phyloP scores from a whole-genome alignment of 495 filamentous ascomycete species.

The Rhizodiscina lignyota region DNA sequence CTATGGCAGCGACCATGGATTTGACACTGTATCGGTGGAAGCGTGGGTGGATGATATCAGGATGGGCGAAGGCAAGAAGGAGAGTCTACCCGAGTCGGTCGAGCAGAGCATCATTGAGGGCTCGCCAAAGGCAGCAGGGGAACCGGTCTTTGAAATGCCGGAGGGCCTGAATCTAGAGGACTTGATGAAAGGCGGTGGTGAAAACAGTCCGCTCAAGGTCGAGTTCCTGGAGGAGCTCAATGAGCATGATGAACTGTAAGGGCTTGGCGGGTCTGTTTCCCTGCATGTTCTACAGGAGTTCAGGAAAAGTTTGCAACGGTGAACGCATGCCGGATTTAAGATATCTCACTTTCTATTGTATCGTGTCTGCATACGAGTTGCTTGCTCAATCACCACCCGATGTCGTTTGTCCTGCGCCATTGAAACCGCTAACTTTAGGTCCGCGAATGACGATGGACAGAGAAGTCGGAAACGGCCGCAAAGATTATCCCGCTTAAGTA shows the following conservation, averaged over 20 bases:
- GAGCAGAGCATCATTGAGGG: background rate
- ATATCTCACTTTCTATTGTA: too few relatives aligned
- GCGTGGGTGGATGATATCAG: constrained; percentile 77
- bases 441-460: too few relatives aligned
- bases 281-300: too few relatives aligned
- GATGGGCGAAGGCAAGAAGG: constrained; percentile 68
- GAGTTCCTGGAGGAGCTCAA: background rate
- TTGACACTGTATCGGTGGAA: constrained; percentile 46
- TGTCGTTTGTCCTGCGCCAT: too few relatives aligned
- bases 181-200: background rate
- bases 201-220: background rate
- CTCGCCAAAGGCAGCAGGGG: background rate
- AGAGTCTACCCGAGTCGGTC: constrained; percentile 49
- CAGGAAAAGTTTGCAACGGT: too few relatives aligned
- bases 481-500: too few relatives aligned
- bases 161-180: background rate
- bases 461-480: too few relatives aligned
- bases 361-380: too few relatives aligned
- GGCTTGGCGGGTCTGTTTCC: background rate
- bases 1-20: constrained; percentile 40
- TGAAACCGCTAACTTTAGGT: too few relatives aligned
- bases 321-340: too few relatives aligned
- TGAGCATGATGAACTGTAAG: constrained; percentile 1
- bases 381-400: too few relatives aligned
- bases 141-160: background rate